Conservation (phyloP, 2,329 filamentous ascomycete genomes). For the Thermomyces lanuginosus region DNA sequence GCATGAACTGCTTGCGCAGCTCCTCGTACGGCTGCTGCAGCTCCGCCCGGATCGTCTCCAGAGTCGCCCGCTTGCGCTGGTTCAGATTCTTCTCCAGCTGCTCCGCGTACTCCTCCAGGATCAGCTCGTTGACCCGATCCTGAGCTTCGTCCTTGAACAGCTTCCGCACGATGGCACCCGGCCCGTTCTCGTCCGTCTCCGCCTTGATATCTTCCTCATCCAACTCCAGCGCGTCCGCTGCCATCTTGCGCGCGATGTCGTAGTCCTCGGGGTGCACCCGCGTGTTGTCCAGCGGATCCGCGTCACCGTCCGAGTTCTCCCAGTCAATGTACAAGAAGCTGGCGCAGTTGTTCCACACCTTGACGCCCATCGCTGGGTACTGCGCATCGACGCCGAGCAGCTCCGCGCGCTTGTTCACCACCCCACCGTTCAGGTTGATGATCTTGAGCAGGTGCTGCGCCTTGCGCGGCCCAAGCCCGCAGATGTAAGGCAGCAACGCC, state of each 20-base stretch:
- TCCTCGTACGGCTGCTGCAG: constrained; percentile 89
- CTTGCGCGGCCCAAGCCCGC: constrained; percentile 82
- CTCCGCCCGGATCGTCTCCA: constrained; percentile 91
- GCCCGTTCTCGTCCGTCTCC: constrained; percentile 76
- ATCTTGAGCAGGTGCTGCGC: constrained; percentile 72
- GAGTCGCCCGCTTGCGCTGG: constrained; percentile 83
- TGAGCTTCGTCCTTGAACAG: constrained; percentile 89
- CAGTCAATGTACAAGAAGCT: constrained; percentile 88
- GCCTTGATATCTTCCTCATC: constrained; percentile 97
- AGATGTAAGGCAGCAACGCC: constrained; percentile 77
- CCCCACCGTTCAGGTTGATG: constrained; percentile 78
- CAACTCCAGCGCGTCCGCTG: constrained; percentile 84
- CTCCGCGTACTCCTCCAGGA: constrained; percentile 91
- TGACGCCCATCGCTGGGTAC: constrained; percentile 67
- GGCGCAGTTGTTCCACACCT: constrained; percentile 92
- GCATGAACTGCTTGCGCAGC: constrained; percentile 61
- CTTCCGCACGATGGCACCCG: constrained; percentile 80
- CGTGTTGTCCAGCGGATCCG: constrained; percentile 90
- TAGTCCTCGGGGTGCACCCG: constrained; percentile 97
- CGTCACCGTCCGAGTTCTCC: constrained; percentile 61
- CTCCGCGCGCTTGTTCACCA: constrained; percentile 69
- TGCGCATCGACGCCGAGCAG: constrained; percentile 76
- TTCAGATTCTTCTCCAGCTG: constrained; percentile 87
- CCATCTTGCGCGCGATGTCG: constrained; percentile 95
- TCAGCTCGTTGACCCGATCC: constrained; percentile 88